These are phyloP conservation scores for Exophiala sp. DNA, from an alignment of 2,329 filamentous ascomycete genomes.

Conservation along the genomic window DNA sequence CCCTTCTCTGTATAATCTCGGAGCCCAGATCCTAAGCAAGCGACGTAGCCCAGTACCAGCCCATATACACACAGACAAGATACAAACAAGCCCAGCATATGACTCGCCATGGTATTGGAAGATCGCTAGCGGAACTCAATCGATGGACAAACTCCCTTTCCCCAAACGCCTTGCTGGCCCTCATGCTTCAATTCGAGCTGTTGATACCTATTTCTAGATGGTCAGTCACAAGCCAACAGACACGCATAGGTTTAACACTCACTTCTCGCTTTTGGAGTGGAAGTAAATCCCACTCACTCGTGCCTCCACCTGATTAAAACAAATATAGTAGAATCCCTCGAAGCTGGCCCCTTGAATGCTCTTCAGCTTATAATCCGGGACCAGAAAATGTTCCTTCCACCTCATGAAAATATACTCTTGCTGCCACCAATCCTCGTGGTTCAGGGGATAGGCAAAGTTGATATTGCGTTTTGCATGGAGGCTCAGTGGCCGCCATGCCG, in stretches of 20 bases:
- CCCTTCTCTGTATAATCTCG: not conserved
- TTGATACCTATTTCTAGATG: slow-evolving; percentile 62
- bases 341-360: slow-evolving; percentile 94
- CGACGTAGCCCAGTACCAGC: not conserved
- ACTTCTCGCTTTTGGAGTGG: slow-evolving; percentile 97
- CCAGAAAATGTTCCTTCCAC: slow-evolving; percentile 97
- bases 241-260: slow-evolving; percentile 38
- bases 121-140: slow-evolving; percentile 62
- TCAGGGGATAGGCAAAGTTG: slow-evolving; percentile 27
- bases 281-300: slow-evolving; percentile 93
- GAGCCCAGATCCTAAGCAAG: not conserved
- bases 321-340: slow-evolving; percentile 98
- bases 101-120: not conserved
- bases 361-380: slow-evolving; percentile 85
- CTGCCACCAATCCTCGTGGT: slow-evolving; percentile 53
- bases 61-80: slow-evolving; percentile 5
- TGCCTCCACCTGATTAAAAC: slow-evolving; percentile 87
- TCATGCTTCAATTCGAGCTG: slow-evolving; percentile 88
- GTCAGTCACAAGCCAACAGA: slow-evolving; percentile 9
- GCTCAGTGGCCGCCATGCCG: slow-evolving; percentile 72
- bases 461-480: slow-evolving; percentile 50
- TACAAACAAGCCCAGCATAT: slow-evolving; percentile 5
- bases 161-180: slow-evolving; percentile 73
- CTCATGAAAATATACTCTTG: slow-evolving; percentile 94
- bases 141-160: slow-evolving; percentile 70